These are phyloP conservation scores for Cyphellophora europaea DNA, from an alignment of 2,329 filamentous ascomycete species.

Conservation along the genomic window DNA sequence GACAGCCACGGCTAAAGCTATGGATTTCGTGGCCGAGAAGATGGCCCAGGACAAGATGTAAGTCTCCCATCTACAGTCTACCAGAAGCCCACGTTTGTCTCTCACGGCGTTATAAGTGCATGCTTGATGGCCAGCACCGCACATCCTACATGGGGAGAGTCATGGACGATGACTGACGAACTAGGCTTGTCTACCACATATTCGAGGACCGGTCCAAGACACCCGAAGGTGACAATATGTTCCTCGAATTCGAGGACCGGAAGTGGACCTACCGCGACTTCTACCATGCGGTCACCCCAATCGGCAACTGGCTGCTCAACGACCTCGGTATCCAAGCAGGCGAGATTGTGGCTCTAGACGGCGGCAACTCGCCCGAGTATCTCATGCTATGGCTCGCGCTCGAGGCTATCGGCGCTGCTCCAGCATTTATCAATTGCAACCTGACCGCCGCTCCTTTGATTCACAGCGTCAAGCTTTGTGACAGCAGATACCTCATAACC, in stretches of 20 bases:
- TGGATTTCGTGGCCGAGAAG: conserved; percentile 20
- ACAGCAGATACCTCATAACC: conserved; percentile 47
- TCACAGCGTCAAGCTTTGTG: conserved; percentile 54
- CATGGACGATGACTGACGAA: too few relatives aligned
- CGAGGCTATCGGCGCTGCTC: conserved; percentile 56
- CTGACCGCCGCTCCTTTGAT: conserved; percentile 53
- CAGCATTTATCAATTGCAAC: conserved; percentile 60
- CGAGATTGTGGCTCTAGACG: conserved; percentile 56
- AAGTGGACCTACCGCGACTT: conserved; percentile 52
- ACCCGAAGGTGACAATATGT: conserved; percentile 45
- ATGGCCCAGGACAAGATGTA: conserved; percentile 41
- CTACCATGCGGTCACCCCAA: conserved; percentile 46
- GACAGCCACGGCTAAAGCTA: conserved; percentile 5
- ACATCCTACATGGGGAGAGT: too few relatives aligned
- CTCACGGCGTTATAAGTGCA: too few relatives aligned
- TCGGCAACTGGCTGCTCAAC: conserved; percentile 51
- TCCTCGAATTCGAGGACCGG: conserved; percentile 58
- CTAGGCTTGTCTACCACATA: conserved; percentile 60
- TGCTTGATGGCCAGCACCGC: too few relatives aligned
- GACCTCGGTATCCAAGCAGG: conserved; percentile 46
- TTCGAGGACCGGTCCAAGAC: conserved; percentile 50
- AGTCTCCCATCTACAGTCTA: too few relatives aligned
- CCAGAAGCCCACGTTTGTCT: too few relatives aligned
- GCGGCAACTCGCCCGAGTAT: conserved; percentile 60
- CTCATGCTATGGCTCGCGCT: conserved; percentile 56